These are phyloP conservation scores for Aspergillus taichungensis DNA, from an alignment of 495 filamentous ascomycete genomes.

Conservation along the genomic window DNA sequence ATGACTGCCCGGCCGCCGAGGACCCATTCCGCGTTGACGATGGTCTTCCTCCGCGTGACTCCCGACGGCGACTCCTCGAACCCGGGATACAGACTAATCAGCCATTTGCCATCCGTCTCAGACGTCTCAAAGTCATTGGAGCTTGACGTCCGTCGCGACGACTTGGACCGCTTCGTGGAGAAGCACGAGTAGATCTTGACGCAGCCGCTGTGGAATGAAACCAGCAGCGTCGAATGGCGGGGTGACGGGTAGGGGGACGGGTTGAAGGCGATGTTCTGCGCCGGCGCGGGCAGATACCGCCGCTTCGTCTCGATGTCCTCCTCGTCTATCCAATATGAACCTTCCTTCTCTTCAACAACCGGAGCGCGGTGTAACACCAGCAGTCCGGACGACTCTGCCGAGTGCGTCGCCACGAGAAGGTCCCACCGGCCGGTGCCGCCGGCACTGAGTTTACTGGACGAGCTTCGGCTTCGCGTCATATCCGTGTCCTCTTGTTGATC, in stretches of 20 bases:
- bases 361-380: constrained; percentile 48
- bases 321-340: constrained; percentile 26
- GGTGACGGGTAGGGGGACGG: constrained; percentile 49
- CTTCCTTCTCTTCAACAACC: constrained; percentile 22
- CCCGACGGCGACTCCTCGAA: constrained; percentile 41
- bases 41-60: constrained; percentile 53
- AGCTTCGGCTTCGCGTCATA: constrained; percentile 20
- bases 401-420: constrained; percentile 52
- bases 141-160: constrained; percentile 16
- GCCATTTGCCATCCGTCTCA: constrained; percentile 45
- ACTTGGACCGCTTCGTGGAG: constrained; percentile 19
- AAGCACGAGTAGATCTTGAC: constrained; percentile 58
- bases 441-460: not conserved
- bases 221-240: constrained; percentile 53
- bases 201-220: constrained; percentile 57
- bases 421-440: constrained; percentile 34
- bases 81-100: constrained; percentile 60
- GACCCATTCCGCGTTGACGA: constrained; percentile 79
- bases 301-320: constrained; percentile 49
- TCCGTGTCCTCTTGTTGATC: constrained; percentile 19
- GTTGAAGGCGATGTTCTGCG: constrained; percentile 64
- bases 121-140: constrained; percentile 24
- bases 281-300: constrained; percentile 55
- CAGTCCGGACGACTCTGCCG: constrained; percentile 56
- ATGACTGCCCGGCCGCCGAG: constrained; percentile 69